phyloP scores from a whole-genome alignment of 176 grass and related monocot species.

The Calamus simplicifolius region DNA sequence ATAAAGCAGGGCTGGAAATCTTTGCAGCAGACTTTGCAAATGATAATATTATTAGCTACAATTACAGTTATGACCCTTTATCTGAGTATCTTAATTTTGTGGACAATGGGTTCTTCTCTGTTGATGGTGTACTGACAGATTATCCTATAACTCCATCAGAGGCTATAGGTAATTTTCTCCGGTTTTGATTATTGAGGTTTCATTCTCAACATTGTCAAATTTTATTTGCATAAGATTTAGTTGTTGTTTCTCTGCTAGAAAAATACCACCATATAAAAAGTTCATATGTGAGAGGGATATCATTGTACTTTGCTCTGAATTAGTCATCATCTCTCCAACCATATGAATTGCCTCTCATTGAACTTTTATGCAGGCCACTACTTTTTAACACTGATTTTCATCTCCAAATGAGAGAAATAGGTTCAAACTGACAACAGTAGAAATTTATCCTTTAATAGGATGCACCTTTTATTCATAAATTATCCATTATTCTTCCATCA shows the following conservation, averaged over 20 bases:
- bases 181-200: neutral
- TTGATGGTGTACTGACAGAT: slow-evolving; percentile 89
- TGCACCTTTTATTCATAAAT: no score
- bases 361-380: no score
- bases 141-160: slow-evolving; percentile 71
- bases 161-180: slow-evolving; percentile 47
- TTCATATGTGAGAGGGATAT: neutral
- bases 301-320: neutral
- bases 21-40: slow-evolving; percentile 77
- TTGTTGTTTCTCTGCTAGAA: no score
- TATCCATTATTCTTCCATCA: no score
- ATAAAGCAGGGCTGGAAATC: slow-evolving; percentile 81
- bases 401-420: no score
- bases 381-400: no score
- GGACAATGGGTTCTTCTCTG: slow-evolving; percentile 76
- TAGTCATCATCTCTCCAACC: no score
- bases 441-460: no score
- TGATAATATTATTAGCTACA: slow-evolving; percentile 64
- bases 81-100: slow-evolving; percentile 67
- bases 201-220: no score
- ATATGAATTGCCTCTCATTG: no score
- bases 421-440: no score
- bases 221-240: no score
- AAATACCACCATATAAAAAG: neutral
- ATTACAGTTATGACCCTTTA: slow-evolving; percentile 79